Evolutionary conservation across 768 basidiomycete species (phyloP), one percentile per base, ranked within the genome.

Genomic region (Rubroboletus satanas): DNA sequence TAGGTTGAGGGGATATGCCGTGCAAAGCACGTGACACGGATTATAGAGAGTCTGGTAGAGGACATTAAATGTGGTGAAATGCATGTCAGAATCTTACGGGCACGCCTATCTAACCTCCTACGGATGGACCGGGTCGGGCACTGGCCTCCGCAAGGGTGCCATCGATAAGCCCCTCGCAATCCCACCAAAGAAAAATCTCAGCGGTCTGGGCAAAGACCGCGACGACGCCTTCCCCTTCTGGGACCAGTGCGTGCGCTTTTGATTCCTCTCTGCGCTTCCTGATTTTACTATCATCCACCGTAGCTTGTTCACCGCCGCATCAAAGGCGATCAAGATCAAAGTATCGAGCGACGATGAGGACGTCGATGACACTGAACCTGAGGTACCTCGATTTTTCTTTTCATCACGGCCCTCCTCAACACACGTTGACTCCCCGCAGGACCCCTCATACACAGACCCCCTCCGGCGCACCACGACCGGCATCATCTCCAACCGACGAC

Each of bases 191-290:
- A 87, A 86, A 73, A 90, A 80, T 5, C 76, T 95, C n/a, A 75
- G 83, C 10, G 94, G 94, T 2, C 71, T 98, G 54, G 94, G 94
- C 52, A 94, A 93, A 69, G 92, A 98, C 70, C 81, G 93, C 60
- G 94, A 96, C 65, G 93, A 95, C 62, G 92, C 93, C 0, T 93
- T 94, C 67, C 93, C 94, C 48, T 98, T 98, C 80, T 98, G 94
- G 94, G 94, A 98, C 69, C 93, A 97, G 93, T 96, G 63, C 71
- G 90, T 80, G 90, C 79, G 15, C 48, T 28, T 17, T n/a, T 10
- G 7, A 5, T 0, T 32, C 39, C 4, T 32, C 36, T 15, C n/a
- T 35, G 3, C 8, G 33, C 45, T 28, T 47, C 33, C 39, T 12
- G 15, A 5, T 26, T 35, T 47, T 45, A 58, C 37, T 49, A 21